Percentiles rank a stretch among this genome's conserved stretches.
Conservation (phyloP, 148 eudicot genomes). For the Polygonum aviculare region DNA sequence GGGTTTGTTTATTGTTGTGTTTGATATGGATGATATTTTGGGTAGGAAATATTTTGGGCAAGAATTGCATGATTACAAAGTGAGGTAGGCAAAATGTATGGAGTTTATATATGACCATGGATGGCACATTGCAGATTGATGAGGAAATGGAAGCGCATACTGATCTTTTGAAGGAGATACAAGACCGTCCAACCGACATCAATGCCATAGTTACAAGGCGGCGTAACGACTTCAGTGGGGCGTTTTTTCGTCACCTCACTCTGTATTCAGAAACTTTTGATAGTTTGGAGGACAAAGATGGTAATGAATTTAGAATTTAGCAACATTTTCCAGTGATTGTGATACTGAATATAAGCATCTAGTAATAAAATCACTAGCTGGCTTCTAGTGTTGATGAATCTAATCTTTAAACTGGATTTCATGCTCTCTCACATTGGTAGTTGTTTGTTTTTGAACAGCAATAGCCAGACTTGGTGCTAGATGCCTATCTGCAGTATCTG, state of each 20-base stretch:
- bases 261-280: constrained; percentile 62
- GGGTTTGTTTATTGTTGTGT: not conserved
- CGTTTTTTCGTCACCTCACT: constrained; percentile 70
- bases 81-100: not conserved
- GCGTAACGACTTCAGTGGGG: constrained; percentile 73
- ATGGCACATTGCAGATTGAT: constrained; percentile 69
- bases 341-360: not conserved
- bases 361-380: not conserved
- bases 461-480: constrained; percentile 85
- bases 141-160: constrained; percentile 82
- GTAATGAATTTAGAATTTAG: constrained; percentile 26
- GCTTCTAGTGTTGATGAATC: not conserved
- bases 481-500: constrained; percentile 92
- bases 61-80: not conserved
- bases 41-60: not conserved
- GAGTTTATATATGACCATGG: constrained; percentile 17
- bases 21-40: not conserved
- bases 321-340: not conserved
- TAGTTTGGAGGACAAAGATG: constrained; percentile 87
- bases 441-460: constrained; percentile 33
- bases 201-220: constrained; percentile 82
- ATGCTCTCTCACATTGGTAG: not conserved
- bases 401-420: not conserved
- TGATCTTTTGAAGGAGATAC: constrained; percentile 66
- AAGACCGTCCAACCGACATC: constrained; percentile 71